phyloP scores from a whole-genome alignment of 768 basidiomycete genomes.

The Mycena epipterygia region DNA sequence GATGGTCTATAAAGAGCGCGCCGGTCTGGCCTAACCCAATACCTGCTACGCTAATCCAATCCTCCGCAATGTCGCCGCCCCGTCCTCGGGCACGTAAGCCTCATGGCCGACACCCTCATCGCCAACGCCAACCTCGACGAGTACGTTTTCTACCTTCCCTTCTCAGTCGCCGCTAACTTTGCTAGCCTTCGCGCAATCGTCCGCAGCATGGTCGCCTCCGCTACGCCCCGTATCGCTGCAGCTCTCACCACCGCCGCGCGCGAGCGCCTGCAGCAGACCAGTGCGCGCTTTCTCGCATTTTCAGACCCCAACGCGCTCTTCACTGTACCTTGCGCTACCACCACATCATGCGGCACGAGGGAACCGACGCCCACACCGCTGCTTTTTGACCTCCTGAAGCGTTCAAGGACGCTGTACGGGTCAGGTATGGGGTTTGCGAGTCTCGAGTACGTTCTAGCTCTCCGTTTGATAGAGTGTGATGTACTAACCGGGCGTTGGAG shows the following conservation, averaged over 20 bases:
- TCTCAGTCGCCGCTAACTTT: no score
- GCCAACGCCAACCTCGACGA: slow-evolving; percentile 36
- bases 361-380: slow-evolving; percentile 25
- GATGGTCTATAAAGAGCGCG: no score
- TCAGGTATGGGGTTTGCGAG: slow-evolving; percentile 38
- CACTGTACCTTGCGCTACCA: no score
- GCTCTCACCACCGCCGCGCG: slow-evolving; percentile 33
- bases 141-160: not conserved
- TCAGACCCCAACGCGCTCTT: slow-evolving; percentile 12
- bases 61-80: no score
- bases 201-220: slow-evolving; percentile 36
- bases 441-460: slow-evolving; percentile 18
- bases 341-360: no score
- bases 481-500: not conserved
- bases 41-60: no score
- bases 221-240: slow-evolving; percentile 32
- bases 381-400: slow-evolving; percentile 29
- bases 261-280: slow-evolving; percentile 32
- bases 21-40: no score
- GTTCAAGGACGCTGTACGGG: slow-evolving; percentile 33
- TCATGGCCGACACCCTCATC: slow-evolving; percentile 38
- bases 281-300: slow-evolving; percentile 3
- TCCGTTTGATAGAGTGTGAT: not conserved
- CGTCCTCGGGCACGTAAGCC: slow-evolving; percentile 32
- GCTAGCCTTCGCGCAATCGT: slow-evolving; percentile 34